phyloP scores from a whole-genome alignment of 192 early-diverging fungal species.

The Chytriomyces confervae region DNA sequence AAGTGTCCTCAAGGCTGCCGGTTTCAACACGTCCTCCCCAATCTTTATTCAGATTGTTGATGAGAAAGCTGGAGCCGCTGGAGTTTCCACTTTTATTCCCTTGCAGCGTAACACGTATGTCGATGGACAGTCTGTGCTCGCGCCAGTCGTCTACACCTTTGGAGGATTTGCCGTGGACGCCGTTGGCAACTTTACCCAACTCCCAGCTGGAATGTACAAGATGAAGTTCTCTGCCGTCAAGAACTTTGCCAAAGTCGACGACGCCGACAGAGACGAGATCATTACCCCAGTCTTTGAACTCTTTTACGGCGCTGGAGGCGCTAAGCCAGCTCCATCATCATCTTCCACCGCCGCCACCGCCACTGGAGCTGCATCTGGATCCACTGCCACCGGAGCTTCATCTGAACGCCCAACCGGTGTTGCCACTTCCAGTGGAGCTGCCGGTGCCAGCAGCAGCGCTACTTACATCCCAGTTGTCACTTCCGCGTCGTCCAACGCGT shows the following conservation, averaged over 20 bases:
- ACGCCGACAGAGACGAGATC: background rate
- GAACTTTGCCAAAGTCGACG: conserved; percentile 32
- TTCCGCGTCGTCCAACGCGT: no score
- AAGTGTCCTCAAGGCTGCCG: background rate
- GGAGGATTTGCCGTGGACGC: conserved; percentile 16
- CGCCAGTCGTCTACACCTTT: conserved; percentile 3
- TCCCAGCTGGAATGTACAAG: conserved; percentile 42
- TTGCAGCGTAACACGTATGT: conserved; percentile 17
- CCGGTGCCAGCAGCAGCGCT: no score
- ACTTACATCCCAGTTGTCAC: no score
- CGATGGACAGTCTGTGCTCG: conserved; percentile 15
- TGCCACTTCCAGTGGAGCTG: no score
- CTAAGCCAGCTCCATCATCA: no score
- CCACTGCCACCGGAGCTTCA: no score
- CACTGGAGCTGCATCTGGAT: no score
- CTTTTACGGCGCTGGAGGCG: background rate
- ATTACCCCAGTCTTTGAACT: background rate
- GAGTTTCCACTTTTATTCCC: background rate
- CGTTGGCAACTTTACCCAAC: background rate
- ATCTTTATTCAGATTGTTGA: background rate
- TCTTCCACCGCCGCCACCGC: no score
- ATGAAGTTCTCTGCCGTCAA: conserved; percentile 35
- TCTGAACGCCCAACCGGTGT: no score
- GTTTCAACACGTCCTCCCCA: background rate
- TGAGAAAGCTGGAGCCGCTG: background rate